Conservation (phyloP, 1,284 basidiomycete species). For the Caloboletus firmus region DNA sequence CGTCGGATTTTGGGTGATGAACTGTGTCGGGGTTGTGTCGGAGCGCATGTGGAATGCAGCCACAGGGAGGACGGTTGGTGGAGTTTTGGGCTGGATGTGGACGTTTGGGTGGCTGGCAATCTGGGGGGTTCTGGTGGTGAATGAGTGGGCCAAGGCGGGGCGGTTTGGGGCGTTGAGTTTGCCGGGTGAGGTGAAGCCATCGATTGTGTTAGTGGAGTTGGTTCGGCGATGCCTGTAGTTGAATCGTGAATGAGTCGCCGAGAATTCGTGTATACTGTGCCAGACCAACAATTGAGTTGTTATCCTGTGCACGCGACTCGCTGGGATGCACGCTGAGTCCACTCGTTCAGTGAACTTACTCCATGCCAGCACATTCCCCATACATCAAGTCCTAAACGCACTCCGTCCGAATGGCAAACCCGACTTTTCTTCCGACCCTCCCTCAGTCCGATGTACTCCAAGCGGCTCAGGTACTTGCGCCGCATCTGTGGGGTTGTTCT, state of each 20-base stretch:
- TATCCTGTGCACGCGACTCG: too few relatives aligned
- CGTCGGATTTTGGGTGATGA: slow-evolving; percentile 40
- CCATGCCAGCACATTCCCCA: background rate
- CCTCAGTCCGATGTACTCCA: slow-evolving; percentile 33
- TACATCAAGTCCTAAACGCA: background rate
- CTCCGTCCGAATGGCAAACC: slow-evolving; percentile 17
- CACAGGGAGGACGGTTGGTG: slow-evolving; percentile 45
- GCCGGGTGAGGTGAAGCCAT: slow-evolving; percentile 16
- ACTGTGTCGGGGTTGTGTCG: slow-evolving; percentile 49
- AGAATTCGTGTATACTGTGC: too few relatives aligned
- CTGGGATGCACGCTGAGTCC: background rate
- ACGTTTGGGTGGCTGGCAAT: slow-evolving; percentile 46
- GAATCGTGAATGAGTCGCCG: too few relatives aligned
- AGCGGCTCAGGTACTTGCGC: slow-evolving; percentile 31
- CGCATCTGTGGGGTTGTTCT: slow-evolving; percentile 3
- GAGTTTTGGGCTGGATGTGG: slow-evolving; percentile 52
- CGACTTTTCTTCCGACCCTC: slow-evolving; percentile 32
- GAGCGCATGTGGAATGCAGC: slow-evolving; percentile 46
- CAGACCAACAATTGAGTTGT: too few relatives aligned
- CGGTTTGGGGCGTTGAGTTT: slow-evolving; percentile 17
- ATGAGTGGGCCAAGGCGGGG: slow-evolving; percentile 52
- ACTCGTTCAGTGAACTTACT: too few relatives aligned
- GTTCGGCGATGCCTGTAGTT: background rate
- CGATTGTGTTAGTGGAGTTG: slow-evolving; percentile 6
- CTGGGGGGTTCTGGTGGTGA: slow-evolving; percentile 49